A percentile compares a stretch with the other conserved stretches of the same genome.
Evolutionary conservation across 2,329 filamentous ascomycete species (phyloP).

Genomic region (Aspergillus ochraceus): DNA sequence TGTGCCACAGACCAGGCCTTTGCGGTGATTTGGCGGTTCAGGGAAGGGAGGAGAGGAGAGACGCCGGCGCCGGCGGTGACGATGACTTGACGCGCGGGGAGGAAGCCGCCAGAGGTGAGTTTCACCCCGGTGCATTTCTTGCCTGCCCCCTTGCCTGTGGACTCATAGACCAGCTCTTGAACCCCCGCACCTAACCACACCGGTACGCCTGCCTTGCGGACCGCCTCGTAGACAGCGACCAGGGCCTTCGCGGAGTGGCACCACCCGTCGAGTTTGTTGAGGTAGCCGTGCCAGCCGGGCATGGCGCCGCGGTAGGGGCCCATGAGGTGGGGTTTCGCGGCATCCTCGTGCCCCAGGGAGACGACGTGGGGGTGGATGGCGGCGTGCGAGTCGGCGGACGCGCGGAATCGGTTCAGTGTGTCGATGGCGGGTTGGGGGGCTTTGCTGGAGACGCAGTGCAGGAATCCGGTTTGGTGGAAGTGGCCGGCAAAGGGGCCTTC

Average conservation of each 20-base stretch:
- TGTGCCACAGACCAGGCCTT: conserved; percentile 62
- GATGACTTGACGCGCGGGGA: conserved; percentile 46
- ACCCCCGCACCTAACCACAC: conserved; percentile 47
- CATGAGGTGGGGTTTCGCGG: conserved; percentile 50
- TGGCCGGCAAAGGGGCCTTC: conserved; percentile 55
- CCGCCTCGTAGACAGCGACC: conserved; percentile 47
- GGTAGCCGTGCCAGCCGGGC: conserved; percentile 58
- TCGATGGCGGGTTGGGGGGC: conserved; percentile 51
- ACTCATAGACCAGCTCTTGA: conserved; percentile 36
- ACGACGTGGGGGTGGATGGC: conserved; percentile 44
- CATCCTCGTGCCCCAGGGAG: conserved; percentile 35
- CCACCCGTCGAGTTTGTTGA: conserved; percentile 59
- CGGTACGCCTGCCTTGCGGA: conserved; percentile 41
- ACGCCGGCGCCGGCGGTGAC: conserved; percentile 55
- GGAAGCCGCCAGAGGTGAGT: conserved; percentile 40
- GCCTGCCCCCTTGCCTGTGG: conserved; percentile 36
- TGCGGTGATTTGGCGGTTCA: conserved; percentile 54
- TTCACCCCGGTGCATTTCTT: conserved; percentile 34
- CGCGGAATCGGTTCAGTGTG: conserved; percentile 46
- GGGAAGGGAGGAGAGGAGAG: conserved; percentile 49
- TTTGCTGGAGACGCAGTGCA: conserved; percentile 51
- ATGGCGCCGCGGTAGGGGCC: conserved; percentile 46
- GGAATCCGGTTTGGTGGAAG: conserved; percentile 53
- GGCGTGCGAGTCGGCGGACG: conserved; percentile 35
- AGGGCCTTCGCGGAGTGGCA: conserved; percentile 57